These are phyloP conservation scores for Xylaria sp. DNA, from an alignment of 2,329 filamentous ascomycete genomes.

Conservation along the genomic window DNA sequence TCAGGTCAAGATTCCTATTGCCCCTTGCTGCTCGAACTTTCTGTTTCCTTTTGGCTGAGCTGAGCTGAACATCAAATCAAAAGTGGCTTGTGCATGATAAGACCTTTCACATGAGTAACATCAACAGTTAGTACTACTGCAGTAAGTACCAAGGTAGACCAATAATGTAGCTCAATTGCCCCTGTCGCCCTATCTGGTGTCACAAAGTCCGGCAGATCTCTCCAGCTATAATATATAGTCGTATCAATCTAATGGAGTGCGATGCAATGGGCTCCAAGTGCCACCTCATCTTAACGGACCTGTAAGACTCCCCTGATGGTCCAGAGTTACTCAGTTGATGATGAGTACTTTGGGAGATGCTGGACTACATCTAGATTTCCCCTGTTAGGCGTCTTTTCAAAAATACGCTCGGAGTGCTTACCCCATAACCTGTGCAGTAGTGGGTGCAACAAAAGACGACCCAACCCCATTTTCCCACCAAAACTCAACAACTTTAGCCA, in stretches of 20 bases:
- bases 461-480: no score
- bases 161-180: conserved; percentile 5
- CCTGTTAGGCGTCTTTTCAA: no score
- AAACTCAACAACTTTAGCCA: no score
- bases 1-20: conserved; percentile 20
- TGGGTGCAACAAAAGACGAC: no score
- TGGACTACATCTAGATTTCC: no score
- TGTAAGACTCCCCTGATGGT: not conserved
- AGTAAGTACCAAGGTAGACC: not conserved
- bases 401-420: no score
- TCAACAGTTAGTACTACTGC: not conserved
- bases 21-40: conserved; percentile 14
- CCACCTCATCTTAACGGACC: no score
- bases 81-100: conserved; percentile 25
- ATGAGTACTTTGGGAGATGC: no score
- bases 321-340: not conserved
- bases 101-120: conserved; percentile 7
- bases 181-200: not conserved
- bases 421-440: not conserved
- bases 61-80: conserved; percentile 12
- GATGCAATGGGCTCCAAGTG: not conserved
- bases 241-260: not conserved
- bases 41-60: conserved; percentile 4
- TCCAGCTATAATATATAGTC: not conserved
- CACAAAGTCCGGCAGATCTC: not conserved